A percentile compares a stretch with the other conserved stretches of the same genome.
Conservation (phyloP, 371 early-diverging fungal genomes). For the Fennellomyces sp. region DNA sequence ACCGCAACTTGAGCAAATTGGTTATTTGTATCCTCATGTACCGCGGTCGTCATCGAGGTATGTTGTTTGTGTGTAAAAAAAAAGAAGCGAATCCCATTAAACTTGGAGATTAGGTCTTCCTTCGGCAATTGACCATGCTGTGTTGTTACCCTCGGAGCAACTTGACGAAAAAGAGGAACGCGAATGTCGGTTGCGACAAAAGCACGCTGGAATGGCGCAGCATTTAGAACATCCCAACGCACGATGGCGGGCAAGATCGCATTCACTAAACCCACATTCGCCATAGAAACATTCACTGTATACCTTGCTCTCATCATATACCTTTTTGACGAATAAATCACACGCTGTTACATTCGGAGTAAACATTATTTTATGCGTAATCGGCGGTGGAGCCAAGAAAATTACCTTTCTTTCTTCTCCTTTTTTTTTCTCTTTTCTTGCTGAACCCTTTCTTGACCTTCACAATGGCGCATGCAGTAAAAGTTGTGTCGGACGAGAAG, state of each 20-base stretch:
- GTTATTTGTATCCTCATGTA: constrained; percentile 20
- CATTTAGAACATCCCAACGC: background rate
- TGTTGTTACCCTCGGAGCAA: constrained; percentile 45
- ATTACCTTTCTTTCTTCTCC: background rate
- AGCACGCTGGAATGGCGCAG: background rate
- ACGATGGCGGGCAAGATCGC: background rate
- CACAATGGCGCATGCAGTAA: background rate
- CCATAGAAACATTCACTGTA: too few species aligned
- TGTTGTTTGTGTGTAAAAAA: background rate
- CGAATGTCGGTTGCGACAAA: constrained; percentile 8
- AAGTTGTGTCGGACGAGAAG: background rate
- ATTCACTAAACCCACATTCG: background rate
- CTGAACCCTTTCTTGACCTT: background rate
- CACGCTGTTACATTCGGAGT: too few species aligned
- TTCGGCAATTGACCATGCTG: constrained; percentile 50
- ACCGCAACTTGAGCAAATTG: constrained; percentile 17
- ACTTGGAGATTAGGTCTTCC: constrained; percentile 52
- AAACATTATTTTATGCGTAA: background rate
- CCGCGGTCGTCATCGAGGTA: constrained; percentile 26
- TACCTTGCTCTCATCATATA: too few species aligned
- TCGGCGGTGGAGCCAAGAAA: constrained; percentile 5
- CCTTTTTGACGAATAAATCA: background rate
- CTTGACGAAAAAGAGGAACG: constrained; percentile 11
- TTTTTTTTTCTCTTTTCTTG: background rate
- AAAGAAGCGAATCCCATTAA: too few species aligned